Evolutionary conservation across 768 basidiomycete genomes (phyloP).

Genomic region (Hypsizygus marmoreus): DNA sequence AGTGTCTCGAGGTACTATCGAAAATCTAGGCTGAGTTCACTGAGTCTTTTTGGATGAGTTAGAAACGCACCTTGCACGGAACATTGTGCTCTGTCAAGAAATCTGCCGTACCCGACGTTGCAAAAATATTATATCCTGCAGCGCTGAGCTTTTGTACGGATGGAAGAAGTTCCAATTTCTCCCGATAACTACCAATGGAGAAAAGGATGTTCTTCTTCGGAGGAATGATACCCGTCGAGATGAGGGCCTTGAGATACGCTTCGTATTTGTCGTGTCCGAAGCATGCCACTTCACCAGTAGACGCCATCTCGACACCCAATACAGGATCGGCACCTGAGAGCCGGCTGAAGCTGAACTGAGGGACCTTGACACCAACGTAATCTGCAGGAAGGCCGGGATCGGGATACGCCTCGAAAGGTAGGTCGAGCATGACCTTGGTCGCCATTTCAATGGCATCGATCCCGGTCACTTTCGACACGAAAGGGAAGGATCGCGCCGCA

Average conservation of each 20-base stretch:
- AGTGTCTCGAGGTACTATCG: conserved; percentile 86
- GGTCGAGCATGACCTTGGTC: conserved; percentile 95
- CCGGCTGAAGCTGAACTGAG: conserved; percentile 99
- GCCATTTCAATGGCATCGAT: conserved; percentile 99
- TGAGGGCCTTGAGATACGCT: conserved; percentile 95
- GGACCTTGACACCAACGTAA: conserved; percentile 98
- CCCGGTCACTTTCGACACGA: conserved; percentile 98
- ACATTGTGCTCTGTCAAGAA: conserved; percentile 97
- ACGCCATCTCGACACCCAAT: conserved; percentile 99
- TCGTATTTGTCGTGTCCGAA: conserved; percentile 98
- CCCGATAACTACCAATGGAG: conserved; percentile 95
- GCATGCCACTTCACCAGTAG: conserved; percentile 98
- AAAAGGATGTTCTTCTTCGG: conserved; percentile 98
- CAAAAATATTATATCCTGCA: conserved; percentile 95
- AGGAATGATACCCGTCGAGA: conserved; percentile 91
- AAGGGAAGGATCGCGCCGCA: conserved; percentile 97
- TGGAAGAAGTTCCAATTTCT: conserved; percentile 95
- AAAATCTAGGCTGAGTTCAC: conserved; percentile 2
- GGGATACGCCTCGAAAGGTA: conserved; percentile 90
- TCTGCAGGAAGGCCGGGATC: conserved; percentile 83
- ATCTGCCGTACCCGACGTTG: conserved; percentile 95
- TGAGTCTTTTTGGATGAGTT: not conserved
- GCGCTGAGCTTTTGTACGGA: conserved; percentile 93
- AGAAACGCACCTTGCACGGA: conserved; percentile 77
- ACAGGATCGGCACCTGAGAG: conserved; percentile 97